Conservation (phyloP, 441 rosid genomes). For the Erodium trifolium region DNA sequence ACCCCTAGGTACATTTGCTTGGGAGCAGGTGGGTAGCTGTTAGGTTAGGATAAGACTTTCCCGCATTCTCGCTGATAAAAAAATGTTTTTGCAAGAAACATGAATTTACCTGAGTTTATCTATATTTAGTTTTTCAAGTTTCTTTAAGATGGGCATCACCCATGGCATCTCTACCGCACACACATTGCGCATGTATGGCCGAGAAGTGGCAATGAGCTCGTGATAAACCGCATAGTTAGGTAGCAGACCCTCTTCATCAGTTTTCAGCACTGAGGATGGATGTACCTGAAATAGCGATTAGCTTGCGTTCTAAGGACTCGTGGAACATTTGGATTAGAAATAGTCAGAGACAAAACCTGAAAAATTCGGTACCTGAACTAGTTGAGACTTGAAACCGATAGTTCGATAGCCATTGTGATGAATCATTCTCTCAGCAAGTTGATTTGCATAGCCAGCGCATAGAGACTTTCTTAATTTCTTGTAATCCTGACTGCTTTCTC, state of each 20-base stretch:
- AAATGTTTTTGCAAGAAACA: neutral
- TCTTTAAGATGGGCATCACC: slow-evolving; percentile 59
- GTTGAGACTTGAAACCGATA: slow-evolving; percentile 63
- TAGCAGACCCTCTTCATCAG: slow-evolving; percentile 65
- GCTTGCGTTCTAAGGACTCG: neutral
- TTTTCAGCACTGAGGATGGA: slow-evolving; percentile 65
- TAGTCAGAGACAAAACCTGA: too few relatives aligned
- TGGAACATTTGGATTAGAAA: too few relatives aligned
- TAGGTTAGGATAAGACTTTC: too few relatives aligned
- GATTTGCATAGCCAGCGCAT: slow-evolving; percentile 71
- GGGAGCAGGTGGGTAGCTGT: too few relatives aligned
- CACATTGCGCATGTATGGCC: slow-evolving; percentile 74
- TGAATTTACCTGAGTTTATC: slow-evolving; percentile 59
- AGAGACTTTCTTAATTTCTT: slow-evolving; percentile 78
- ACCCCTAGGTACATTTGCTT: too few relatives aligned
- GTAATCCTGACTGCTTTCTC: slow-evolving; percentile 42
- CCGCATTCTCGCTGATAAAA: too few relatives aligned
- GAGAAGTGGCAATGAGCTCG: slow-evolving; percentile 72
- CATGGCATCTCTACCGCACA: slow-evolving; percentile 66
- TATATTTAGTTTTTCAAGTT: slow-evolving; percentile 53
- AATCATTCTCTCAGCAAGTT: slow-evolving; percentile 88
- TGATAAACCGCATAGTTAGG: slow-evolving; percentile 75
- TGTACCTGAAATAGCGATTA: slow-evolving; percentile 51
- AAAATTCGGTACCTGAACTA: slow-evolving; percentile 58
- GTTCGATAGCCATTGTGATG: slow-evolving; percentile 90